Conservation (phyloP, 2,329 filamentous ascomycete species). For the Fusarium coffeatum region DNA sequence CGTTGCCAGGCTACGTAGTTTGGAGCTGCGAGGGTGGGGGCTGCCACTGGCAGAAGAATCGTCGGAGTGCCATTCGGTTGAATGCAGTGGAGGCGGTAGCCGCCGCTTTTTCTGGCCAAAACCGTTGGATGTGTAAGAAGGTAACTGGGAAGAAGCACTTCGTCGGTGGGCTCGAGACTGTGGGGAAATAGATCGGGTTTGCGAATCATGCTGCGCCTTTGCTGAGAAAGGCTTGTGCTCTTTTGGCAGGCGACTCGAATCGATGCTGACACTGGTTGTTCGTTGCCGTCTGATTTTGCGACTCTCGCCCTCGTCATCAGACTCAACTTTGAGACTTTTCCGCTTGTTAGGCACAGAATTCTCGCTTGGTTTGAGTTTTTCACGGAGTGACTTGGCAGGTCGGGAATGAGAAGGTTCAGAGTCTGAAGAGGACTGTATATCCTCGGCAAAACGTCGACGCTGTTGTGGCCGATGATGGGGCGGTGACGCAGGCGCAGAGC, state of each 20-base stretch:
- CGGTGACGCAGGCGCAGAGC: conserved; percentile 69
- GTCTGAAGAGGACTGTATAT: conserved; percentile 64
- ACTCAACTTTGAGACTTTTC: conserved; percentile 65
- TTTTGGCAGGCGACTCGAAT: conserved; percentile 49
- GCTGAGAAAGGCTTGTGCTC: conserved; percentile 51
- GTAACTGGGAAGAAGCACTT: conserved; percentile 72
- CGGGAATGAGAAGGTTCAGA: conserved; percentile 61
- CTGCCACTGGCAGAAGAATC: conserved; percentile 72
- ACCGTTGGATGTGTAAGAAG: conserved; percentile 65
- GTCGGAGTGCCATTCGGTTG: conserved; percentile 75
- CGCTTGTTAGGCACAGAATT: conserved; percentile 63
- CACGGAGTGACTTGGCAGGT: conserved; percentile 58
- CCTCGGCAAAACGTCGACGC: conserved; percentile 51
- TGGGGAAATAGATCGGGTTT: conserved; percentile 68
- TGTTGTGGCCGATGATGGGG: conserved; percentile 51
- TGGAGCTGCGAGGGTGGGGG: conserved; percentile 68
- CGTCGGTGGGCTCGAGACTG: conserved; percentile 69
- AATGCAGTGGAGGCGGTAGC: conserved; percentile 69
- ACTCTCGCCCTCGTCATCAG: conserved; percentile 67
- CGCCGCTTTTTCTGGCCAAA: conserved; percentile 70
- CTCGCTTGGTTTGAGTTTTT: conserved; percentile 62
- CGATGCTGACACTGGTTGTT: conserved; percentile 58
- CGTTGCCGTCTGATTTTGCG: conserved; percentile 67
- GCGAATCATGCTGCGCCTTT: conserved; percentile 50
- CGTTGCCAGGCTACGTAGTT: conserved; percentile 66